A percentile compares a stretch with the other conserved stretches of the same genome.
Evolutionary conservation across 345 rosid genomes (phyloP).

Genomic region (Heritiera littoralis): DNA sequence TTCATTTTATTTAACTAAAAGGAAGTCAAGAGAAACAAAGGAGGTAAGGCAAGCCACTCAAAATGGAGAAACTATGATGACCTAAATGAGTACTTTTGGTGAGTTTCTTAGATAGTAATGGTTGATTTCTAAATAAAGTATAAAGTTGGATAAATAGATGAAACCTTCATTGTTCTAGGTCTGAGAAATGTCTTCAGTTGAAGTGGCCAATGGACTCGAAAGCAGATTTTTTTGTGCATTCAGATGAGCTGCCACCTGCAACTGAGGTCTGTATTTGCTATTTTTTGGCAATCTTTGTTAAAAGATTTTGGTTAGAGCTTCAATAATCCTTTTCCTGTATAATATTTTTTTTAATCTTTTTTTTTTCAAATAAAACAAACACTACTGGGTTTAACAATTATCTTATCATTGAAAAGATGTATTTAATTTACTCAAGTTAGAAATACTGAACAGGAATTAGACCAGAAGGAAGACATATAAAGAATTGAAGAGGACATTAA

Average conservation of each 20-base stretch:
- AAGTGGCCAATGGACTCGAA: slow-evolving; percentile 68
- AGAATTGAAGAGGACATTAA: background rate
- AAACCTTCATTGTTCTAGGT: slow-evolving; percentile 49
- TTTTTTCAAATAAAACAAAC: background rate
- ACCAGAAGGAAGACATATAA: background rate
- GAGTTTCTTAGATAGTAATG: slow-evolving; percentile 30
- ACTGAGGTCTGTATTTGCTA: slow-evolving; percentile 41
- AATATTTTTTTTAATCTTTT: background rate
- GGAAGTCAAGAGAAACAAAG: slow-evolving; percentile 84
- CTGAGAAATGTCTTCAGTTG: slow-evolving; percentile 63
- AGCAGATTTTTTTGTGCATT: slow-evolving; percentile 73
- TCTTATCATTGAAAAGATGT: background rate
- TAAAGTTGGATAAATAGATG: background rate
- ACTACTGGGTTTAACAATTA: background rate
- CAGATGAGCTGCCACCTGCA: slow-evolving; percentile 41
- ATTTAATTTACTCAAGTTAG: background rate
- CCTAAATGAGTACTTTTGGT: slow-evolving; percentile 97
- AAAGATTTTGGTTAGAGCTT: slow-evolving; percentile 1
- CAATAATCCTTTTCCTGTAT: background rate
- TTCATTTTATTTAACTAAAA: slow-evolving; percentile 37
- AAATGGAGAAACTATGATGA: slow-evolving; percentile 99
- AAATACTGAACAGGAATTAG: background rate
- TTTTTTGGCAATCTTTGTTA: background rate
- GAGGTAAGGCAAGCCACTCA: slow-evolving; percentile 92
- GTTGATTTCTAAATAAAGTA: background rate